Conservation (phyloP, 331 rosid species). For the Malus hybrid region DNA sequence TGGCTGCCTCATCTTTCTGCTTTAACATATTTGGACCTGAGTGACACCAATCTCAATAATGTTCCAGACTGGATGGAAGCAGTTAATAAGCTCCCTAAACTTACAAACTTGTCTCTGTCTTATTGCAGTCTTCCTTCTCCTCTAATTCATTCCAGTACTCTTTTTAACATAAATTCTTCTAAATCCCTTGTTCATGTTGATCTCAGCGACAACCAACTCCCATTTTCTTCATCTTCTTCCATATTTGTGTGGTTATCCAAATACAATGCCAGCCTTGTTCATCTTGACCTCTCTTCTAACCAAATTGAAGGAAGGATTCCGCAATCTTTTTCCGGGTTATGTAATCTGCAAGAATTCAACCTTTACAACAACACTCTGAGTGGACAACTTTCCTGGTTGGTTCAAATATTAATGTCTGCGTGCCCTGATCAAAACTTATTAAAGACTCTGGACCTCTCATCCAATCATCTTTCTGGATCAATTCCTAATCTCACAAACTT, state of each 20-base stretch:
- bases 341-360: not conserved
- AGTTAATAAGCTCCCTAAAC: not conserved
- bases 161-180: not conserved
- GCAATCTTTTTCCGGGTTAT: not conserved
- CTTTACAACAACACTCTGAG: not conserved
- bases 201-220: not conserved
- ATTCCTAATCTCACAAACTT: not conserved
- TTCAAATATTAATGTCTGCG: not conserved
- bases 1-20: not conserved
- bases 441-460: not conserved
- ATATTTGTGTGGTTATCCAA: not conserved
- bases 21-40: not conserved
- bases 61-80: not conserved
- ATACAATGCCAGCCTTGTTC: not conserved
- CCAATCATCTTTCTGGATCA: not conserved
- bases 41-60: not conserved
- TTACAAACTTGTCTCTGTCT: rapidly evolving
- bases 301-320: not conserved
- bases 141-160: not conserved
- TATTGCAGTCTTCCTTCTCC: not conserved
- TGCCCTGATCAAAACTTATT: not conserved
- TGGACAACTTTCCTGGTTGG: not conserved
- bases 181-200: not conserved
- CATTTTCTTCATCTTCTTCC: not conserved
- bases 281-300: not conserved